A percentile compares a stretch with the other conserved stretches of the same genome.
These are phyloP conservation scores for Tuctoria greenei DNA, from an alignment of 176 grass and related monocot genomes.

Conservation along the genomic window DNA sequence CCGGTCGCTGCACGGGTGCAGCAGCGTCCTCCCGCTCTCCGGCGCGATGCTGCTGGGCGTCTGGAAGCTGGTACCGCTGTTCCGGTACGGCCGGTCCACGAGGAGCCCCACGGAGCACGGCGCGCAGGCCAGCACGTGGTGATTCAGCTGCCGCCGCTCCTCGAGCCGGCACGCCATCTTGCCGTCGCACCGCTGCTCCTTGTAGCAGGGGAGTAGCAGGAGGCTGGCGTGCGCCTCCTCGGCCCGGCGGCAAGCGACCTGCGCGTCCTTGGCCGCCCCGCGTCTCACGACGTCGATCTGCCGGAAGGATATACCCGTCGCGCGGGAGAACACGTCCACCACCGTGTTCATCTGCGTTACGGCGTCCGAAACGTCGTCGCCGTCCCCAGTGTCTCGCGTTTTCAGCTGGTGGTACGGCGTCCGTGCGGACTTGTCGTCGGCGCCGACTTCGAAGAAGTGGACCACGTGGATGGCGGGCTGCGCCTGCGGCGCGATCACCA, in stretches of 20 bases:
- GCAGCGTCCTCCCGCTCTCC: constrained; percentile 21
- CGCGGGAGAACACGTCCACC: constrained; percentile 34
- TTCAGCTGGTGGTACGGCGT: not conserved
- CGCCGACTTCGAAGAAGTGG: constrained; percentile 34
- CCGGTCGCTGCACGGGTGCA: constrained; percentile 59
- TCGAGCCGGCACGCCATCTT: not conserved
- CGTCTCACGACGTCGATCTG: constrained; percentile 31
- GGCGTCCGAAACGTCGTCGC: not conserved
- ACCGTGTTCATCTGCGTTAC: constrained; percentile 39
- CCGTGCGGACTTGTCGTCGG: too few relatives aligned
- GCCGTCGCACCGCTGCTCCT: not conserved
- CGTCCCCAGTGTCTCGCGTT: not conserved
- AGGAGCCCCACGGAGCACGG: constrained; percentile 14
- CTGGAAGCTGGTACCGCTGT: constrained; percentile 35
- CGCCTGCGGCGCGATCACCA: constrained; percentile 10
- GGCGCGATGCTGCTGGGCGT: constrained; percentile 31
- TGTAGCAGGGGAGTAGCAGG: not conserved
- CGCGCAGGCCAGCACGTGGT: not conserved
- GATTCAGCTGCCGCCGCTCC: not conserved
- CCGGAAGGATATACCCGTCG: constrained; percentile 32
- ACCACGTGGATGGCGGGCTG: constrained; percentile 40
- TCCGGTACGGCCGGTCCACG: constrained; percentile 30
- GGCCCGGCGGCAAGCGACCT: constrained; percentile 6
- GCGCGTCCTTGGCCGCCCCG: constrained; percentile 3
- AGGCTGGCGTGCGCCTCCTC: not conserved